These are phyloP conservation scores for Rusavskia elegans DNA, from an alignment of 495 filamentous ascomycete species.

Conservation along the genomic window DNA sequence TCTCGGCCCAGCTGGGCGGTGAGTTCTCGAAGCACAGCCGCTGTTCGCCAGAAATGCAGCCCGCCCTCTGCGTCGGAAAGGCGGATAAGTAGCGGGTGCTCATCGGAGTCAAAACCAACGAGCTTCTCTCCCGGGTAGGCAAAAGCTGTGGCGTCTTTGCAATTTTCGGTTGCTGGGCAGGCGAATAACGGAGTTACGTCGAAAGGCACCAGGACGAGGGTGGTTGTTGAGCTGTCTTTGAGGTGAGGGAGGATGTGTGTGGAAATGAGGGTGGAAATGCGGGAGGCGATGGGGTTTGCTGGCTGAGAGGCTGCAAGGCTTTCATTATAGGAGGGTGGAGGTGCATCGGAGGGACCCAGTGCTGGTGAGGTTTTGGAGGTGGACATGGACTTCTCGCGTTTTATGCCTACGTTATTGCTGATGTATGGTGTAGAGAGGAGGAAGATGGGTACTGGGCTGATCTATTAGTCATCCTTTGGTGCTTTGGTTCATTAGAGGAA, in stretches of 20 bases:
- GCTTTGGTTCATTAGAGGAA: neutral
- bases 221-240: constrained; percentile 9
- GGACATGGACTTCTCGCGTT: neutral
- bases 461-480: no score
- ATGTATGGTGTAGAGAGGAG: no score
- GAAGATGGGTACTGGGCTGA: no score
- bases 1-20: constrained; percentile 4
- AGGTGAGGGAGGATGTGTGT: constrained; percentile 16
- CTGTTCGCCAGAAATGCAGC: constrained; percentile 16
- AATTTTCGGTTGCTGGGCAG: neutral
- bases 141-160: neutral
- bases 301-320: constrained; percentile 3
- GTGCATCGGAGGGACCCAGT: neutral
- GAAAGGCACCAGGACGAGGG: constrained; percentile 18
- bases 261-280: constrained; percentile 11
- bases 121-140: constrained; percentile 9
- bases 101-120: constrained; percentile 12
- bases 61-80: constrained; percentile 13
- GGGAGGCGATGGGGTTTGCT: neutral
- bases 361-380: neutral
- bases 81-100: constrained; percentile 13
- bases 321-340: constrained; percentile 7
- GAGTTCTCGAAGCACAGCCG: constrained; percentile 12
- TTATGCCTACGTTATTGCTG: no score
- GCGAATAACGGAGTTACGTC: constrained; percentile 3